Evolutionary conservation across 805 yeast genomes (phyloP).

Genomic region (Kuraishia borneana): DNA sequence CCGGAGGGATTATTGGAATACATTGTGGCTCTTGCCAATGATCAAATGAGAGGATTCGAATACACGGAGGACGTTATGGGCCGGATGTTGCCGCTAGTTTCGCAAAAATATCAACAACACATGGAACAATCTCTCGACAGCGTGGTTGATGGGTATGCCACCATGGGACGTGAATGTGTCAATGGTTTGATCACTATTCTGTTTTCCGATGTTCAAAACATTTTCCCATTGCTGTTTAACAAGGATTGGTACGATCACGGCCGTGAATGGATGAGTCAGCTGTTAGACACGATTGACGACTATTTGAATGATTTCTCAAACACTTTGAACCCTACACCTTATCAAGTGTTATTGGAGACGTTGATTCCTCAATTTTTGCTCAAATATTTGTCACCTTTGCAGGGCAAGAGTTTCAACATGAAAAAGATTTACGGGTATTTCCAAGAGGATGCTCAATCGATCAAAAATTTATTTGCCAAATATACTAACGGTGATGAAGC

Average conservation of each 20-base stretch:
- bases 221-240: slow-evolving; percentile 51
- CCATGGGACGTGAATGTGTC: slow-evolving; percentile 57
- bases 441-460: slow-evolving; percentile 46
- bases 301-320: slow-evolving; percentile 55
- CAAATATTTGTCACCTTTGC: slow-evolving; percentile 36
- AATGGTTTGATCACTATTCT: slow-evolving; percentile 46
- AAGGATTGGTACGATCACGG: slow-evolving; percentile 57
- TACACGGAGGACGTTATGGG: slow-evolving; percentile 60
- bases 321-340: slow-evolving; percentile 39
- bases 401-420: slow-evolving; percentile 17
- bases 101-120: slow-evolving; percentile 47
- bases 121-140: slow-evolving; percentile 48
- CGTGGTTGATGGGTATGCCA: slow-evolving; percentile 72
- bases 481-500: slow-evolving; percentile 25
- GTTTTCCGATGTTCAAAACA: slow-evolving; percentile 58
- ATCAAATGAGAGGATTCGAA: slow-evolving; percentile 64
- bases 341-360: slow-evolving; percentile 41
- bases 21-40: slow-evolving; percentile 73
- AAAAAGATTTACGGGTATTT: slow-evolving; percentile 33
- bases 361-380: slow-evolving; percentile 27
- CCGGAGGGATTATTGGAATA: slow-evolving; percentile 78
- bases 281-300: slow-evolving; percentile 65
- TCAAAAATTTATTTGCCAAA: slow-evolving; percentile 41
- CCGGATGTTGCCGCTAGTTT: slow-evolving; percentile 52
- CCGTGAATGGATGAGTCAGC: slow-evolving; percentile 46